Conservation (phyloP, 23 red algal genomes). For the Gracilariopsis chorda region DNA sequence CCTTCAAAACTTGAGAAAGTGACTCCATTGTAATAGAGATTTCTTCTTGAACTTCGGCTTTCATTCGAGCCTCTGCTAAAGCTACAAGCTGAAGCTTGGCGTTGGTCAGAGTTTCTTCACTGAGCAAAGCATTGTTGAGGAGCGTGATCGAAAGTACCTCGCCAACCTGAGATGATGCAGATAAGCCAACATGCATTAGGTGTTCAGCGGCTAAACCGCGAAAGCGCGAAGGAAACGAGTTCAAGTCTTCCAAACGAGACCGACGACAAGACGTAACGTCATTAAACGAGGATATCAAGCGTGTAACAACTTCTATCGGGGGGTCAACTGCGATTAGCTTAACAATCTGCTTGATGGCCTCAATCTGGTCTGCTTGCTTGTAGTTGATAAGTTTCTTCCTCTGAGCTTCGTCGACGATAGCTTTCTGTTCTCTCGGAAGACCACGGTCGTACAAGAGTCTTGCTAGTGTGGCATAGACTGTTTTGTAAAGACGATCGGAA, state of each 20-base stretch:
- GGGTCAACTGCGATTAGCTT: background rate
- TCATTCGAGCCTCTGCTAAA: background rate
- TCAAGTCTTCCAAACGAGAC: background rate
- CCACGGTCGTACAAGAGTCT: background rate
- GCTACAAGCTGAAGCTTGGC: background rate
- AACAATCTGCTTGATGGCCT: background rate
- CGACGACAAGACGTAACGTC: background rate
- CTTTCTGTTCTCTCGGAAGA: no score
- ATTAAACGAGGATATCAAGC: no score
- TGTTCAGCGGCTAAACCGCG: background rate
- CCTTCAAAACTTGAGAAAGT: no score
- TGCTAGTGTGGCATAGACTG: background rate
- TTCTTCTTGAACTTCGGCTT: no score
- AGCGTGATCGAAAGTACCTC: background rate
- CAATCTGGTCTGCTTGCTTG: background rate
- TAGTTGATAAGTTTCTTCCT: background rate
- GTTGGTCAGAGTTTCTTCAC: background rate
- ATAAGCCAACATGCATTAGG: background rate
- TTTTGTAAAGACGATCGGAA: background rate
- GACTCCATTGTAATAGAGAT: no score
- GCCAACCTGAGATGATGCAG: background rate
- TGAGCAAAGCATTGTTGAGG: background rate
- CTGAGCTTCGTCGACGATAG: background rate
- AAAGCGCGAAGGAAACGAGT: background rate
- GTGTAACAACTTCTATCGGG: background rate